Base-by-base conservation (phyloP, 2,329 filamentous ascomycete genomes). In the Rhytidhysteron rufulum region DNA sequence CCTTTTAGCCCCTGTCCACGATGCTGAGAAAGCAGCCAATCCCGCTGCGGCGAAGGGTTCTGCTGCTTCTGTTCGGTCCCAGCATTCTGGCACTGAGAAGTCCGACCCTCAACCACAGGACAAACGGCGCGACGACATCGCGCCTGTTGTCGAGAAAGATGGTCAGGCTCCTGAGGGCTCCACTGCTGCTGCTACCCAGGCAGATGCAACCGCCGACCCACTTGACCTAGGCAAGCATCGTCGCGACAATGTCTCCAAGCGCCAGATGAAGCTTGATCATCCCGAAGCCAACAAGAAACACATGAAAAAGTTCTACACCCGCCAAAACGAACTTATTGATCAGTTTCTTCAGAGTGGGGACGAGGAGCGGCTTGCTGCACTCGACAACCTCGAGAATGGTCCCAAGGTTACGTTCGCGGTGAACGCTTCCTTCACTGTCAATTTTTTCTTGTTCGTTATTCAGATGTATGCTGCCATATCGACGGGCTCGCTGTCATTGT, bases 401-500 rank as follows among this genome's bases (percentile, higher is more conserved):
- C 61, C 60, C 15, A 67, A 65, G 39, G 62, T 66, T 30, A 61
- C 54, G 35, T 63, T 66, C 35, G 63, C 63, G 2, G 61, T 66
- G 35, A 66, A 66, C 42, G 63, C 60, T 27, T 63, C 60, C 1
- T 66, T 64, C 31, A 8, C 45, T 1, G 62, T 66, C 44, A 66
- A 67, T 48, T 64, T 64, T 42, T 77, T 65, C 44, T 64, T 80
- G 20, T 79, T 79, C 50, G 49, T 77, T 54, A 79, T 80, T 43
- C 77, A 80, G 63, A 58, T 79, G 39, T 80, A 80, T 53, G 77
- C 77, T 31, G 77, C 77, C 37, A 63, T 79, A 39, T 74, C 74
- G 24, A 80, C 77, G 1, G 75, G 75, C 9, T 83, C 79, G 13
- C 67, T 83, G 44, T 78, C 79, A 2, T 70, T 83, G 16, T 81